Percentiles rank a stretch among this genome's conserved stretches.
These are phyloP conservation scores for Neurospora cerealis DNA, from an alignment of 495 filamentous ascomycete species.

Conservation along the genomic window DNA sequence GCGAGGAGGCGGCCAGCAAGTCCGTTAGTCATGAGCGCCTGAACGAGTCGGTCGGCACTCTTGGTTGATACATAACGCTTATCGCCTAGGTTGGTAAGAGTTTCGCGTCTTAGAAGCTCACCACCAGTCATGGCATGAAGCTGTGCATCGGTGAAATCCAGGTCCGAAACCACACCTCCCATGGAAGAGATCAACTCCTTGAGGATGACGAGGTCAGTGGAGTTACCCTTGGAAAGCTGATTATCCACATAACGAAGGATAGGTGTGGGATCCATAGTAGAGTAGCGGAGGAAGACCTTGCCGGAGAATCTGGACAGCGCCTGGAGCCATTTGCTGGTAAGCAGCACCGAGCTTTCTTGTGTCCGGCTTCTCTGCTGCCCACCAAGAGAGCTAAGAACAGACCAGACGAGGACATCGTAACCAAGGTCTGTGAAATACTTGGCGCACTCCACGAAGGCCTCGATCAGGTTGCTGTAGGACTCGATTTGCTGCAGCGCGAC, in stretches of 20 bases:
- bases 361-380: constrained; percentile 66
- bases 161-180: constrained; percentile 80
- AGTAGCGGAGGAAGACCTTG: constrained; percentile 71
- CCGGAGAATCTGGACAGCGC: constrained; percentile 79
- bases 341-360: constrained; percentile 66
- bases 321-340: constrained; percentile 83
- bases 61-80: constrained; percentile 53
- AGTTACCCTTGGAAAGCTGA: constrained; percentile 70
- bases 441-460: constrained; percentile 84
- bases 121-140: constrained; percentile 81
- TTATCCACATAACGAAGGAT: constrained; percentile 81
- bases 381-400: constrained; percentile 68
- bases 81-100: constrained; percentile 66
- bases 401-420: constrained; percentile 88
- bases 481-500: constrained; percentile 82
- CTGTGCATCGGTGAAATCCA: constrained; percentile 78
- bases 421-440: constrained; percentile 86
- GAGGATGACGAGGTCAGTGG: constrained; percentile 78
- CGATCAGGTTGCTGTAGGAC: constrained; percentile 83
- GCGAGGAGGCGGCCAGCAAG: constrained; percentile 73
- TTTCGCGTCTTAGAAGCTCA: constrained; percentile 65
- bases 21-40: constrained; percentile 57
- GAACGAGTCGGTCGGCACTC: constrained; percentile 68
- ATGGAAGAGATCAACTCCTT: constrained; percentile 82
- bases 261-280: constrained; percentile 73